These are phyloP conservation scores for Suillus cothurnatus DNA, from an alignment of 768 basidiomycete species.

Conservation along the genomic window DNA sequence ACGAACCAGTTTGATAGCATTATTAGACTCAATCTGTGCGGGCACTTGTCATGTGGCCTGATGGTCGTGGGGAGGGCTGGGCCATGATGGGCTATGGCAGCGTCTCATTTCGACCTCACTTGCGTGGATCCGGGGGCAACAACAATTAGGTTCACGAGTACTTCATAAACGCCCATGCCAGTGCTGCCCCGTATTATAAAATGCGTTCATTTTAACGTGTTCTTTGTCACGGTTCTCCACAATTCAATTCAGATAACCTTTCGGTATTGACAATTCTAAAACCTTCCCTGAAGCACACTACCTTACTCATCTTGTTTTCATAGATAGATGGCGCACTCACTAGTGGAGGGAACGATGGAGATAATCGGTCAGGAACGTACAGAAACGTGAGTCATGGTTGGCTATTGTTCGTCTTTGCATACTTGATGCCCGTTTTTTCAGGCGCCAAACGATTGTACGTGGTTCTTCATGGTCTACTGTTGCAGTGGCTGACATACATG, in stretches of 20 bases:
- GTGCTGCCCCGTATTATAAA: background rate
- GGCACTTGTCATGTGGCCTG: background rate
- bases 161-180: background rate
- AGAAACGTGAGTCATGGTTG: background rate
- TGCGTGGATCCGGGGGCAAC: no score
- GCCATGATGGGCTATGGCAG: no score
- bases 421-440: background rate
- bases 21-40: background rate
- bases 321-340: background rate
- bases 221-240: background rate
- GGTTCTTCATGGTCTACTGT: background rate
- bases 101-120: no score
- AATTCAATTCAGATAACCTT: background rate
- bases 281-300: background rate
- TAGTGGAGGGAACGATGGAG: background rate
- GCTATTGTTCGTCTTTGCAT: background rate
- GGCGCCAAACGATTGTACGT: background rate
- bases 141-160: background rate
- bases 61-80: no score
- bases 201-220: background rate
- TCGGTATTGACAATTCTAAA: background rate
- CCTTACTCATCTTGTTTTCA: background rate
- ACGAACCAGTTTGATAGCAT: background rate
- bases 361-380: background rate
- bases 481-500: background rate